These are phyloP conservation scores for Stagonosporopsis vannaccii DNA, from an alignment of 2,329 filamentous ascomycete genomes.

Conservation along the genomic window DNA sequence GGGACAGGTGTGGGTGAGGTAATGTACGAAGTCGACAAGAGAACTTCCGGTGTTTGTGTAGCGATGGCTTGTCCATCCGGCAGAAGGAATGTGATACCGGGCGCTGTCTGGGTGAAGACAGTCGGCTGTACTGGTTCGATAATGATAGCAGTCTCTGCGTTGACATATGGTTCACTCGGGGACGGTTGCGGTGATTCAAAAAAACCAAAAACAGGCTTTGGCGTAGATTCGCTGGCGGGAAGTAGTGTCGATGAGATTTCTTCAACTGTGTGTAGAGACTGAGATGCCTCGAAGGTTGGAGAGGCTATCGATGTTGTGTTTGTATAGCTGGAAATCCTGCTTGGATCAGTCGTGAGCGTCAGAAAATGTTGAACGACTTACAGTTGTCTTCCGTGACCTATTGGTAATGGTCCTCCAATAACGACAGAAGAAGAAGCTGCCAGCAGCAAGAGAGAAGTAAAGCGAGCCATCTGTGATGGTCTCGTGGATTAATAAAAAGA, in stretches of 20 bases:
- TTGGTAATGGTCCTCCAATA: conserved; percentile 46
- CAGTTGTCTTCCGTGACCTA: conserved; percentile 35
- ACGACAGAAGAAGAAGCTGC: conserved; percentile 42
- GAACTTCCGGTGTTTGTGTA: conserved; percentile 37
- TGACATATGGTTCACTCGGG: conserved; percentile 21
- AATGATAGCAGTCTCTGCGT: conserved; percentile 44
- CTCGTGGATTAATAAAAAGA: conserved; percentile 23
- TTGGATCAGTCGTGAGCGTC: background rate
- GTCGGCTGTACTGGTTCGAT: conserved; percentile 43
- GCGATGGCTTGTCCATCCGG: conserved; percentile 41
- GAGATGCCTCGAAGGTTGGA: conserved; percentile 4
- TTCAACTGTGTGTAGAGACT: conserved; percentile 3
- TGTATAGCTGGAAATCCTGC: conserved; percentile 36
- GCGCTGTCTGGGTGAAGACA: conserved; percentile 34
- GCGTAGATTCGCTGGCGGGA: background rate
- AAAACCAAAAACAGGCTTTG: background rate
- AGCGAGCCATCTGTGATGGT: conserved; percentile 37
- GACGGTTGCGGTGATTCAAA: conserved; percentile 1
- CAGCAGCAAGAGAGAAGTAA: conserved; percentile 45
- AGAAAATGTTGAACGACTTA: conserved; percentile 25
- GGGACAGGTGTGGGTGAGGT: conserved; percentile 29
- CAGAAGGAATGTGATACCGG: conserved; percentile 44
- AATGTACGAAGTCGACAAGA: conserved; percentile 44
- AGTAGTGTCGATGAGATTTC: background rate
- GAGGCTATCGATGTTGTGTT: conserved; percentile 33